Base-by-base conservation (phyloP, 352 stramenopile genomes). In the Phytopythium sindhum region DNA sequence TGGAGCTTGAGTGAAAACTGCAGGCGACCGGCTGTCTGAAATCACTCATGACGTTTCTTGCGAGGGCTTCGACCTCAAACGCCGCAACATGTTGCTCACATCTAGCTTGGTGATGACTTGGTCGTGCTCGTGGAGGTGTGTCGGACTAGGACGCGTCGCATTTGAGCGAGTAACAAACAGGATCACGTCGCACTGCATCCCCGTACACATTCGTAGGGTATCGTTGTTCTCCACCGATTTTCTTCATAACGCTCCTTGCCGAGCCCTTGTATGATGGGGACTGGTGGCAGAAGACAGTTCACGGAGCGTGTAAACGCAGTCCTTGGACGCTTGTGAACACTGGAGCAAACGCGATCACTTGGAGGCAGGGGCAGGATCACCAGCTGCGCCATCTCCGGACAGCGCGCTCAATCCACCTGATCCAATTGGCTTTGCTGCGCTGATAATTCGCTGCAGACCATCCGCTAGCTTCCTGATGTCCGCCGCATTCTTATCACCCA, bases 61-160 rank as follows among this genome's bases (percentile, higher is more conserved):
- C 39, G 68, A 78, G 15, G 72, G 76, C 55, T 78, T 65, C 23
- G 67, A 73, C 26, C n/a, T 67, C 6, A 54, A 71, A 26, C 68
- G 72, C 26, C 68, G 76, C 60, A 74, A n/a, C n/a, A n/a, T n/a
- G n/a, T n/a, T n/a, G n/a, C n/a, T n/a, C n/a, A 68, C 45, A 80
- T 83, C 60, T 52, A 64, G 17, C 61, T 77, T n/a, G 75, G 80
- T 52, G 62, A 58, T 4, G 65, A 83, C 2, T 72, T 83, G 33
- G 72, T 77, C 29, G 68, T 56, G 28, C 35, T 80, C 4, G 69
- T 80, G 52, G n/a, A n/a, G n/a, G n/a, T n/a, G n/a, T n/a, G n/a
- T n/a, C n/a, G n/a, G n/a, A n/a, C n/a, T n/a, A n/a, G n/a, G n/a
- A n/a, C n/a, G 31, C 31, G 31, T 37, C 31, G 31, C 31, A 4